These are phyloP conservation scores for Haplosporangium gracile DNA, from an alignment of 192 early-diverging fungal genomes.

Conservation along the genomic window DNA sequence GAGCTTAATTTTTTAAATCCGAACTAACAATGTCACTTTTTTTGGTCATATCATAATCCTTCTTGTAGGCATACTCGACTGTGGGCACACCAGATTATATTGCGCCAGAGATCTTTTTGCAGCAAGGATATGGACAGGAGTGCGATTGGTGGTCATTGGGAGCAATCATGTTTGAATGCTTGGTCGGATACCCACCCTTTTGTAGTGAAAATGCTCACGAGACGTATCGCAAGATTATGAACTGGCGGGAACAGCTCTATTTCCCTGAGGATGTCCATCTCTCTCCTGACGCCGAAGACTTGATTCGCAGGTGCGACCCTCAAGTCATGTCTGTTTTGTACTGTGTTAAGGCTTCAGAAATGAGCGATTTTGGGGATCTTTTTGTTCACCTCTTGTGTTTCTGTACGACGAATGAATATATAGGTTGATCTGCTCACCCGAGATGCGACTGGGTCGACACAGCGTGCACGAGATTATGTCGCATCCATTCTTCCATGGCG, in stretches of 20 bases:
- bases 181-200: constrained; percentile 98
- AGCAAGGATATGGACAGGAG: constrained; percentile 95
- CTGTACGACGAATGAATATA: background rate
- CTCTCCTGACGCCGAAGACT: constrained; percentile 90
- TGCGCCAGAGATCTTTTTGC: constrained; percentile 95
- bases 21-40: background rate
- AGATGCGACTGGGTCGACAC: constrained; percentile 84
- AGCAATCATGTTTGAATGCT: constrained; percentile 99
- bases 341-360: background rate
- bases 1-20: background rate
- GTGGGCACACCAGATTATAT: constrained; percentile 98
- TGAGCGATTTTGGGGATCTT: background rate
- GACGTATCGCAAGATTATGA: constrained; percentile 98
- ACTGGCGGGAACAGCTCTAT: constrained; percentile 91
- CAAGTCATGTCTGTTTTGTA: background rate
- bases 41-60: background rate
- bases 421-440: constrained; percentile 89
- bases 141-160: constrained; percentile 99
- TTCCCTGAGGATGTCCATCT: constrained; percentile 96
- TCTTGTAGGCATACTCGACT: constrained; percentile 88
- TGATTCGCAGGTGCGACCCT: constrained; percentile 79
- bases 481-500: constrained; percentile 95
- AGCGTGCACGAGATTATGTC: constrained; percentile 86
- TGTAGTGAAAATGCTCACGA: constrained; percentile 96
- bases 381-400: background rate